Evolutionary conservation across 352 stramenopile genomes (phyloP).

Genomic region (Globisporangium solare): DNA sequence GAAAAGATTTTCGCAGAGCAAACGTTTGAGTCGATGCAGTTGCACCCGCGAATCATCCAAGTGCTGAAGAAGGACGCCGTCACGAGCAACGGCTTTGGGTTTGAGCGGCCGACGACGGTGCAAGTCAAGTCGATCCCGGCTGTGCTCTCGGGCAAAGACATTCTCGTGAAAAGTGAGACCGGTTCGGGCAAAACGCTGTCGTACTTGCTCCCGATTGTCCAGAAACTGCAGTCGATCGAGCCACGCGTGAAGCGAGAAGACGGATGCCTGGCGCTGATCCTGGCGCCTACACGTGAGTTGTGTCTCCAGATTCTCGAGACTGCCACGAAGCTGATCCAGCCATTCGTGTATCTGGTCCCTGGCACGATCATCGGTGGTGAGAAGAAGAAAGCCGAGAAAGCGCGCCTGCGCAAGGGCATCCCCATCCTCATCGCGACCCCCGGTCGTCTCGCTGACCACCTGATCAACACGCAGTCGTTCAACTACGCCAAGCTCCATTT

Average conservation of each 20-base stretch:
- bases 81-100: constrained; percentile 62
- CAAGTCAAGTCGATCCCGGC: constrained; percentile 80
- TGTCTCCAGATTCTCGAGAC: constrained; percentile 96
- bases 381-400: constrained; percentile 89
- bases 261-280: constrained; percentile 88
- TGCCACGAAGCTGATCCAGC: constrained; percentile 89
- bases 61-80: constrained; percentile 52
- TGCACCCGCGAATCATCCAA: constrained; percentile 59
- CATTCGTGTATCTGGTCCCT: constrained; percentile 88
- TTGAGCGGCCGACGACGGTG: constrained; percentile 69
- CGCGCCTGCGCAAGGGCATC: constrained; percentile 86
- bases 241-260: constrained; percentile 74
- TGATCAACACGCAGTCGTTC: constrained; percentile 95
- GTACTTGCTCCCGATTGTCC: constrained; percentile 94
- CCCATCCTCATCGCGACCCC: constrained; percentile 98
- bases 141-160: constrained; percentile 69
- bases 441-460: constrained; percentile 93
- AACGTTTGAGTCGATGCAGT: constrained; percentile 73
- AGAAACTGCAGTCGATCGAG: constrained; percentile 75
- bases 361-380: constrained; percentile 93
- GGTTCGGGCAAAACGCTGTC: constrained; percentile 96
- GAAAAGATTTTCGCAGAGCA: constrained; percentile 77
- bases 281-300: constrained; percentile 95
- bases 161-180: constrained; percentile 95
- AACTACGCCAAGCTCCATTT: constrained; percentile 89